phyloP scores from a whole-genome alignment of 768 basidiomycete species.

The Amanita subjunquillea region DNA sequence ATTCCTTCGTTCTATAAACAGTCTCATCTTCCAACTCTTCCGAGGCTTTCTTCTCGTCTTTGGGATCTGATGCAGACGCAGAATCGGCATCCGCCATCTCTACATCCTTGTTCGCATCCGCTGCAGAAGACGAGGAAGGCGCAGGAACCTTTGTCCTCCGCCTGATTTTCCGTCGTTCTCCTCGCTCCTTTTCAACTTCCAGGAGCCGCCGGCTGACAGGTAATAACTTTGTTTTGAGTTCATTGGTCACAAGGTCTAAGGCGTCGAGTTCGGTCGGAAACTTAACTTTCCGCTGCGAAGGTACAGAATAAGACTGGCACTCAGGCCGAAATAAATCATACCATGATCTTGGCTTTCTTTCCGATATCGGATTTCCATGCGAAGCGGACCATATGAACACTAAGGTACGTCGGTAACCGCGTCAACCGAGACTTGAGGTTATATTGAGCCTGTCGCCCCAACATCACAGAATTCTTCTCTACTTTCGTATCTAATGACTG shows the following conservation, averaged over 20 bases:
- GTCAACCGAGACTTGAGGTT: constrained; percentile 72
- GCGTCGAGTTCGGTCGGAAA: constrained; percentile 87
- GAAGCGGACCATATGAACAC: constrained; percentile 94
- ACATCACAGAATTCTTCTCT: constrained; percentile 70
- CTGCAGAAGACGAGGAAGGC: constrained; percentile 13
- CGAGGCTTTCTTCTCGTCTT: constrained; percentile 18
- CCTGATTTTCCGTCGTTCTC: constrained; percentile 73
- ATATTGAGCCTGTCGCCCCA: constrained; percentile 78
- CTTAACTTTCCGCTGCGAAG: constrained; percentile 72
- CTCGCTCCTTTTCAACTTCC: constrained; percentile 75
- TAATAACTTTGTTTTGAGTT: constrained; percentile 58
- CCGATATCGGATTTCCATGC: constrained; percentile 86
- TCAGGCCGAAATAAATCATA: constrained; percentile 16
- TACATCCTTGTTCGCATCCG: constrained; percentile 13
- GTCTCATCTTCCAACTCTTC: constrained; percentile 58
- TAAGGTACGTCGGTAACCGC: constrained; percentile 75
- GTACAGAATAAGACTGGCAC: neutral
- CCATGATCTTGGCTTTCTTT: constrained; percentile 97
- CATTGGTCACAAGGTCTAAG: constrained; percentile 71
- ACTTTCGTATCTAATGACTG: constrained; percentile 84
- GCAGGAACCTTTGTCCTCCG: constrained; percentile 53
- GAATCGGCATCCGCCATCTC: constrained; percentile 12
- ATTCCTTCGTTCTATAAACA: constrained; percentile 55
- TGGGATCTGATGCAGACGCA: constrained; percentile 13
- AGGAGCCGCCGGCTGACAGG: constrained; percentile 66